Evolutionary conservation across 352 stramenopile genomes (phyloP).

Genomic region (Globisporangium carolinianum): DNA sequence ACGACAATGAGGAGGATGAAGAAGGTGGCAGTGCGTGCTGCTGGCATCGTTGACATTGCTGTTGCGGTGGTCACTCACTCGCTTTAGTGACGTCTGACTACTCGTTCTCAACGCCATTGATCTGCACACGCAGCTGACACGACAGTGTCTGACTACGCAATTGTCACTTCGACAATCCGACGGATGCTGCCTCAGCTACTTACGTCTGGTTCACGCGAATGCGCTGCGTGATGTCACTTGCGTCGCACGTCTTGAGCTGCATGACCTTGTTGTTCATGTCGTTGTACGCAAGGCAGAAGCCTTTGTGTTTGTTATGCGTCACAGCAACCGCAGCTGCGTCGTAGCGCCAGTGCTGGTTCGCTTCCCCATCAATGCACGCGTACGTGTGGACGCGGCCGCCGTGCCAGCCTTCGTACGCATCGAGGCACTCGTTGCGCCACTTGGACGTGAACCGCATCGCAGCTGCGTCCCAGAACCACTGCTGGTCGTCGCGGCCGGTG

Average conservation of each 20-base stretch:
- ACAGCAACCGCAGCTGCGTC: conserved; percentile 30
- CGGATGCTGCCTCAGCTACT: not conserved
- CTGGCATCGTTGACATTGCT: too few species aligned
- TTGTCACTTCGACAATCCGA: too few species aligned
- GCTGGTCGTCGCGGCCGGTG: conserved; percentile 16
- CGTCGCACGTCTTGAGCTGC: conserved; percentile 42
- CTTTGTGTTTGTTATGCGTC: conserved; percentile 37
- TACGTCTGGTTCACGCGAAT: conserved; percentile 23
- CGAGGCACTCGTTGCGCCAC: conserved; percentile 43
- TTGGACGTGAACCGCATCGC: conserved; percentile 32
- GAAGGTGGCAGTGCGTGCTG: too few species aligned
- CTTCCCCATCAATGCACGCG: conserved; percentile 35
- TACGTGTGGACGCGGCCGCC: conserved; percentile 56
- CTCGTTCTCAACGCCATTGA: too few species aligned
- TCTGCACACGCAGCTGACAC: too few species aligned
- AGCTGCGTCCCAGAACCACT: conserved; percentile 46
- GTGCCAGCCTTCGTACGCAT: conserved; percentile 49
- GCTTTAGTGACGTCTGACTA: too few species aligned
- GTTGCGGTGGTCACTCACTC: too few species aligned
- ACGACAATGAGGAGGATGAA: too few species aligned
- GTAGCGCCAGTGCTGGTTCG: conserved; percentile 60
- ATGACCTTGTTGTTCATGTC: conserved; percentile 33
- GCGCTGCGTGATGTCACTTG: conserved; percentile 32
- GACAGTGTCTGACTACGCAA: too few species aligned
- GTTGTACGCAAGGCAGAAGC: conserved; percentile 46